Evolutionary conservation across 2,329 filamentous ascomycete genomes (phyloP), one percentile per base, ranked within the genome.

Genomic region (Penicillium sp.): DNA sequence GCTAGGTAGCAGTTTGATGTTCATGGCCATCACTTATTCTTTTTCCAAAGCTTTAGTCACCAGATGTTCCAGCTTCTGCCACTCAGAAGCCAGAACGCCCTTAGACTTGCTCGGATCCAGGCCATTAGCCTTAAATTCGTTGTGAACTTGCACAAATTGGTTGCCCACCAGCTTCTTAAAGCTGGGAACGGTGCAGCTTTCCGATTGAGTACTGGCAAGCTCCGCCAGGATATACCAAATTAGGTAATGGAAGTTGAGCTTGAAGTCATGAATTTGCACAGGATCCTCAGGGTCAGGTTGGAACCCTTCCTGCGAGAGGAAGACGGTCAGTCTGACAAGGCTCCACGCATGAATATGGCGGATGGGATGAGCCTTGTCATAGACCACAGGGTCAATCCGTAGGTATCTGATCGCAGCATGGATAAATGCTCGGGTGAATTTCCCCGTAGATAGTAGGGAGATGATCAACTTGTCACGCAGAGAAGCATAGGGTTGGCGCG

Each of bases 401-500:
- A 79, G 73, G 60, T 83, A 81, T 2, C 79, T 75, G 52, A 82
- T 79, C 2, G 81, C 72, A 5, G 77, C 77, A 5, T 85, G 79
- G 4, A 77, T 63, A 59, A 83, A 80, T 4, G 82, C 83, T 5
- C 69, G 62, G n/a, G 73, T 69, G 55, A 76, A 82, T 6, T 77
- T 66, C 10, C 72, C 70, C 0, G 65, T 65, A 0, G 74, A 66
- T 13, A 86, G 71, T 3, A 82, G 70, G 9, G 75, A 72, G 5
- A 81, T 70, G 43, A 84, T 78, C 5, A 85, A 65, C 34, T 83
- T 79, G 53, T 84, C 77, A 8, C 83, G 76, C 1, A 86, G 61
- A 13, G 79, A 75, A 1, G 82, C 74, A 34, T 80, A 79, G 0
- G 85, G 85, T 56, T 86, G 84, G 14, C 78, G 76, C 29, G 78